A percentile compares a stretch with the other conserved stretches of the same genome.
phyloP scores from a whole-genome alignment of 352 stramenopile species.

The Globisporangium lucens region DNA sequence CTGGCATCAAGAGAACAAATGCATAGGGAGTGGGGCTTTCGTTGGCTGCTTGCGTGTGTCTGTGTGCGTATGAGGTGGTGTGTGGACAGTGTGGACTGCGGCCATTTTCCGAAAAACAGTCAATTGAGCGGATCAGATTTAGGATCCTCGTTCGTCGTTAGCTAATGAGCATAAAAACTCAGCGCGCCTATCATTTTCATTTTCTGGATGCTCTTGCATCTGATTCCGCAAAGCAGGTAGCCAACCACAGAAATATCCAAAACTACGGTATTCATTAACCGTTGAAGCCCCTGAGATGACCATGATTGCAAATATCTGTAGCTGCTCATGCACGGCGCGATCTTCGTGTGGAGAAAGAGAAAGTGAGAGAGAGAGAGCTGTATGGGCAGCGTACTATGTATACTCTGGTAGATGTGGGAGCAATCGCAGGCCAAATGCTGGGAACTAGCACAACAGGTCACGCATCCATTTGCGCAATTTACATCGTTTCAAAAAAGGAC shows the following conservation, averaged over 20 bases:
- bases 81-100: no score
- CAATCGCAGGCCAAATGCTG: background rate
- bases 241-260: background rate
- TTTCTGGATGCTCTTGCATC: slow-evolving; percentile 3
- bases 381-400: no score
- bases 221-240: slow-evolving; percentile 3
- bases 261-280: background rate
- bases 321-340: background rate
- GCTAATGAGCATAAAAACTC: background rate
- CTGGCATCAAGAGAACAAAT: background rate
- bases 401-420: no score
- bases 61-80: no score
- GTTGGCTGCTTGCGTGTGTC: background rate
- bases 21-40: background rate
- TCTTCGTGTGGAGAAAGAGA: background rate
- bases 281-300: background rate
- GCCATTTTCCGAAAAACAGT: background rate
- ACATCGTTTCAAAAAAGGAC: background rate
- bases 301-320: background rate
- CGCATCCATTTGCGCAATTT: background rate
- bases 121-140: background rate
- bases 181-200: slow-evolving; percentile 1
- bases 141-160: slow-evolving; percentile 1
- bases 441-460: background rate
- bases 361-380: no score